A percentile compares a stretch with the other conserved stretches of the same genome.
Evolutionary conservation across 2,329 filamentous ascomycete genomes (phyloP).

Genomic region (Sclerotinia subarctica): DNA sequence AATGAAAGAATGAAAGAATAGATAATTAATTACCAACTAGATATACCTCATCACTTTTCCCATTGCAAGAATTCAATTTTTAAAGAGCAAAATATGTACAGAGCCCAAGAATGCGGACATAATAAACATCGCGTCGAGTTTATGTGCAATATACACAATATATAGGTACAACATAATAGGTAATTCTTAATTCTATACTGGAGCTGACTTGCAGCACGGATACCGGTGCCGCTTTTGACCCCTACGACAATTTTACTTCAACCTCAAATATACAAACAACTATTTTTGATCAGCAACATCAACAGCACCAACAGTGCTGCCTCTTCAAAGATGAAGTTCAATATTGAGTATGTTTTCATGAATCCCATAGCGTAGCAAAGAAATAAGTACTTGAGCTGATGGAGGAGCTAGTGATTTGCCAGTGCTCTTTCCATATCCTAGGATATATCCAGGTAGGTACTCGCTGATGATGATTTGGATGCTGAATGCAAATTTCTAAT

Average conservation of each 20-base stretch:
- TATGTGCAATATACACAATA: no score
- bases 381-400: slow-evolving; percentile 19
- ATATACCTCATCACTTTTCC: neutral
- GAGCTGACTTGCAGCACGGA: neutral
- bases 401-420: slow-evolving; percentile 56
- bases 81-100: neutral
- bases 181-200: no score
- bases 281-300: slow-evolving; percentile 11
- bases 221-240: slow-evolving; percentile 14
- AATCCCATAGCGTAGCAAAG: slow-evolving; percentile 10
- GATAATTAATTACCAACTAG: no score
- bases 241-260: slow-evolving; percentile 13
- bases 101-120: neutral
- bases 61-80: neutral
- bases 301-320: slow-evolving; percentile 8
- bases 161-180: no score
- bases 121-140: neutral
- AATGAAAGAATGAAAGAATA: neutral
- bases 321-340: slow-evolving; percentile 66
- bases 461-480: neutral
- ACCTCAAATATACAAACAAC: neutral
- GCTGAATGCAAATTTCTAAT: slow-evolving; percentile 25
- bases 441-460: slow-evolving; percentile 59
- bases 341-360: slow-evolving; percentile 59
- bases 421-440: slow-evolving; percentile 70